These are phyloP conservation scores for Citrus unshiu DNA, from an alignment of 345 rosid species.

Conservation along the genomic window DNA sequence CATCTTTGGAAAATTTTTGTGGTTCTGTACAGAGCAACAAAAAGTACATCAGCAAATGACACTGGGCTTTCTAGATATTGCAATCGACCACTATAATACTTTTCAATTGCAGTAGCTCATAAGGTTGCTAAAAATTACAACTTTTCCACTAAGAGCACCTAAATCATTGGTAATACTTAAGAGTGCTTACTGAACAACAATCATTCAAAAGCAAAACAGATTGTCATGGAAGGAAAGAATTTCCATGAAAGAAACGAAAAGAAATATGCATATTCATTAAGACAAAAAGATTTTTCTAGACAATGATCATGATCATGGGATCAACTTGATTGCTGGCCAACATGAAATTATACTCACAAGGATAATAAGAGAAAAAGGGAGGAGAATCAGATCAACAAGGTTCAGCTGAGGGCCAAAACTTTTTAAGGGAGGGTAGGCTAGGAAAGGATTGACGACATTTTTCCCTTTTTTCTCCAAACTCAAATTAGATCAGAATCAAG, in stretches of 20 bases:
- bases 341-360: background rate
- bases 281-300: background rate
- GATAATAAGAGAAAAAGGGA: background rate
- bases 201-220: background rate
- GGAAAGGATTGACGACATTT: background rate
- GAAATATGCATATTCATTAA: background rate
- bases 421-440: background rate
- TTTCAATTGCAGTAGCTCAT: background rate
- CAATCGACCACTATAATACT: background rate
- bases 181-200: background rate
- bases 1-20: conserved; percentile 86
- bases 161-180: background rate
- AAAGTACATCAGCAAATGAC: conserved; percentile 16
- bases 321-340: background rate
- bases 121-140: background rate
- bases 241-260: background rate
- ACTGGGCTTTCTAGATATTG: background rate
- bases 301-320: background rate
- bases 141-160: background rate
- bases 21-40: conserved; percentile 46
- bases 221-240: background rate
- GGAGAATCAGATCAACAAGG: background rate
- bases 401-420: background rate
- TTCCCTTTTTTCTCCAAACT: background rate
- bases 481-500: background rate